These are phyloP conservation scores for Austroboletus eburneus DNA, from an alignment of 768 basidiomycete species.

Conservation along the genomic window DNA sequence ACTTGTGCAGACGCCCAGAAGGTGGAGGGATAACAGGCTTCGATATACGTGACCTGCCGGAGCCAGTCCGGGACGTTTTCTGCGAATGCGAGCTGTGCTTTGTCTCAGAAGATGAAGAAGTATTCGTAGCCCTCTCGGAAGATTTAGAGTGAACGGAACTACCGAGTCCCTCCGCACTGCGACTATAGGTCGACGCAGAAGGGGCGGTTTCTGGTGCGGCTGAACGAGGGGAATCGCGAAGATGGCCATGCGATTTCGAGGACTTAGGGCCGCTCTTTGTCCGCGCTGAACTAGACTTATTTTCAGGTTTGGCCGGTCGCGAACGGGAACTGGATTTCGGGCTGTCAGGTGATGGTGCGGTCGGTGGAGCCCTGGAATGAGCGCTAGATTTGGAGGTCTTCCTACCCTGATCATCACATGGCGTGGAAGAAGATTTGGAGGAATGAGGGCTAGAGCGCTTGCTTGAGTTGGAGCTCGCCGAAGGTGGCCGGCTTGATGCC, in stretches of 20 bases:
- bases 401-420: slow-evolving; percentile 11
- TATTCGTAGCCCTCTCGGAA: slow-evolving; percentile 8
- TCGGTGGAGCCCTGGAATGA: slow-evolving; percentile 10
- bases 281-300: slow-evolving; percentile 16
- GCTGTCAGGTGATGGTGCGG: slow-evolving; percentile 12
- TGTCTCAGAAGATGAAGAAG: neutral
- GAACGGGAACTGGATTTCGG: slow-evolving; percentile 14
- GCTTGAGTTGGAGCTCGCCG: slow-evolving; percentile 29
- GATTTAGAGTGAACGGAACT: slow-evolving; percentile 12
- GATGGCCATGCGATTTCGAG: slow-evolving; percentile 22
- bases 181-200: slow-evolving; percentile 11
- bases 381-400: slow-evolving; percentile 9
- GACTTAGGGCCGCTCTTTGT: slow-evolving; percentile 14
- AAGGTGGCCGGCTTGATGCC: slow-evolving; percentile 29
- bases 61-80: slow-evolving; percentile 9
- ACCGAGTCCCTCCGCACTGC: slow-evolving; percentile 7
- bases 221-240: slow-evolving; percentile 17
- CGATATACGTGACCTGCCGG: slow-evolving; percentile 13
- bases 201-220: slow-evolving; percentile 4
- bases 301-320: slow-evolving; percentile 7
- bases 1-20: slow-evolving; percentile 20
- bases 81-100: slow-evolving; percentile 8
- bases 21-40: slow-evolving; percentile 30
- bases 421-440: slow-evolving; percentile 8
- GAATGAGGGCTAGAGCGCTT: slow-evolving; percentile 13